Evolutionary conservation across 768 basidiomycete genomes (phyloP).

Genomic region (Mycena sanguinolenta): DNA sequence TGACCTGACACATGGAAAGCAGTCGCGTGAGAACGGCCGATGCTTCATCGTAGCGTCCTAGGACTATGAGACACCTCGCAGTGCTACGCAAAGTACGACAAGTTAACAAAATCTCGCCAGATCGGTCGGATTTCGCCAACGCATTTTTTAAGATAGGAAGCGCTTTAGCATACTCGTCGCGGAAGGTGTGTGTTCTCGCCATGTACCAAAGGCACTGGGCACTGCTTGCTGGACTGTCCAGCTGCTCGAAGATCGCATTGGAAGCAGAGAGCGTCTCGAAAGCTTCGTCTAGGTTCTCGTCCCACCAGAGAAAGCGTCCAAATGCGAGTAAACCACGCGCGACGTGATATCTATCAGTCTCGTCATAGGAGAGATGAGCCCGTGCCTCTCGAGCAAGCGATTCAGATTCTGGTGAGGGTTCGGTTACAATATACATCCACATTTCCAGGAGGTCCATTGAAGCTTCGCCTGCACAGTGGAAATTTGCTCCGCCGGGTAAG

Average conservation of each 20-base stretch:
- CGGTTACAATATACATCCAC: not conserved
- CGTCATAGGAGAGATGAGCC: not conserved
- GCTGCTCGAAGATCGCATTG: slow-evolving; percentile 20
- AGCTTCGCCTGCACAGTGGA: no score
- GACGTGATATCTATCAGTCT: not conserved
- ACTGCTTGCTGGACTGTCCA: slow-evolving; percentile 21
- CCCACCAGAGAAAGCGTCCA: not conserved
- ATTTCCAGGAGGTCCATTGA: not conserved
- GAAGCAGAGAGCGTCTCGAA: slow-evolving; percentile 9
- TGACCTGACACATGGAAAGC: not conserved
- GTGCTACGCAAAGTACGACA: not conserved
- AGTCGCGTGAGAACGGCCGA: not conserved
- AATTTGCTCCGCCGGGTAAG: no score
- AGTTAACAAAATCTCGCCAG: not conserved
- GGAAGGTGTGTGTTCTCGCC: not conserved
- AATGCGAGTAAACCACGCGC: no score
- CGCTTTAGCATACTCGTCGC: slow-evolving; percentile 11
- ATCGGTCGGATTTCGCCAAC: not conserved
- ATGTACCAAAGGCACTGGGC: slow-evolving; percentile 25
- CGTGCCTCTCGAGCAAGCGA: not conserved
- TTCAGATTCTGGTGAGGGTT: not conserved
- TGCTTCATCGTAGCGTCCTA: not conserved
- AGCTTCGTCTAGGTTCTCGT: not conserved
- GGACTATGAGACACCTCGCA: not conserved
- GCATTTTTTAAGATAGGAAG: slow-evolving; percentile 2